These are phyloP conservation scores for Auxenochlorella pyrenoidosa DNA, from an alignment of 139 green algal species.

Conservation along the genomic window DNA sequence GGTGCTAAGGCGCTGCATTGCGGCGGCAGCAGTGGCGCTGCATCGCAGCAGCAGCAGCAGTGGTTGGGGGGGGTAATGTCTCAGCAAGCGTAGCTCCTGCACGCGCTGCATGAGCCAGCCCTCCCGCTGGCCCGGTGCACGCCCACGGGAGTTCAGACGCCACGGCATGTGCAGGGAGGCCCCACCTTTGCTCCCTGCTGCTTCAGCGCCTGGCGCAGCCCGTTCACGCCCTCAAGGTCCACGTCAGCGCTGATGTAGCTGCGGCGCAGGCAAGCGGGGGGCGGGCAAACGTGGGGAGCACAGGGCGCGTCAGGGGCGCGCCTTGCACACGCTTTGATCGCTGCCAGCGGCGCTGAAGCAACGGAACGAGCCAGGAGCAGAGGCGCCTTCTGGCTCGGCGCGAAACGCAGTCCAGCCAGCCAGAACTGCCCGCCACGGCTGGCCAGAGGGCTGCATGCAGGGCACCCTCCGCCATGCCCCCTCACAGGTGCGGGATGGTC, in stretches of 20 bases:
- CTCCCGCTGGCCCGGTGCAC: too few relatives aligned
- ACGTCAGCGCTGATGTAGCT: constrained; percentile 72
- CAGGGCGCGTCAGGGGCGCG: neutral
- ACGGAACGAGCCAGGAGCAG: neutral
- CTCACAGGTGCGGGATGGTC: constrained; percentile 79
- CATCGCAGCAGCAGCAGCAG: too few relatives aligned
- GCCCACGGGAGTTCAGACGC: too few relatives aligned
- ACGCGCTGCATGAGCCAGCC: too few relatives aligned
- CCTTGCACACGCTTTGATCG: neutral
- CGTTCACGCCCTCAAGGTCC: constrained; percentile 65
- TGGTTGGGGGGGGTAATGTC: too few relatives aligned
- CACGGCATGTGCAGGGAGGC: too few relatives aligned
- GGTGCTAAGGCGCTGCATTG: neutral
- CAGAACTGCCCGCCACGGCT: too few relatives aligned
- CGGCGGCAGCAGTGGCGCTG: too few relatives aligned
- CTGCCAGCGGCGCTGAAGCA: neutral
- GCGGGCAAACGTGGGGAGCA: neutral
- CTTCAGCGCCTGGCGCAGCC: constrained; percentile 71
- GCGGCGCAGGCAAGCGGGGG: neutral
- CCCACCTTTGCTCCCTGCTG: constrained; percentile 54
- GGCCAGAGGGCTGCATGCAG: too few relatives aligned
- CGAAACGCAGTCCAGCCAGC: too few relatives aligned
- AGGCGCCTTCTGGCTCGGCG: too few relatives aligned
- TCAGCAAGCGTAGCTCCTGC: too few relatives aligned
- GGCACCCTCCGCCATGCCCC: neutral